Base-by-base conservation (phyloP, 345 rosid species). In the Mangifera indica region DNA sequence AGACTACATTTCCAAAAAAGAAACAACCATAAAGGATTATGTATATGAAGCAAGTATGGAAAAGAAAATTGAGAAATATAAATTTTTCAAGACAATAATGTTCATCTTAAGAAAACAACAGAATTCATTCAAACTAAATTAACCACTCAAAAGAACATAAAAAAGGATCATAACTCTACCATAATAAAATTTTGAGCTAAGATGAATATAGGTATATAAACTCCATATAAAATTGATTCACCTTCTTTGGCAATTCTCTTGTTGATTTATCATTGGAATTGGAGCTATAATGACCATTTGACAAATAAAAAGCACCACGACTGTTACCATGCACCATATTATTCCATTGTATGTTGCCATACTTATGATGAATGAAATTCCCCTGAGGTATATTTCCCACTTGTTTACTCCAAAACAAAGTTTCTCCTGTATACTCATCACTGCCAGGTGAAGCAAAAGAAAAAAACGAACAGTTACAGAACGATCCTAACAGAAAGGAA, bases 241-340 rank as follows among this genome's bases (percentile, higher is more conserved):
- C 85, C 86, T 85, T 69, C 67, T 69, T 68, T 8, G 17, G 22
- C 24, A 54, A 32, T 64, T 37, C 76, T 44, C 60, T 54, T 29
- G 61, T 65, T 44, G 66, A 52, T 52, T 69, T 71, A 64, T 74
- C 72, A 76, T 45, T 26, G 61, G 76, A 63, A n/a, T 46, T 14
- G 66, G 79, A 66, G 73, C 74, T 59, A 57, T 63, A 75, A 66
- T 45, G 67, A 74, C 69, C 63, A 17, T 24, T 71, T 63, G 81
- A 64, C 63, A 49, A 71, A 44, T 10, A 45, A 29, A 26, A 62
- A 61, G 71, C 57, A 70, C 22, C 56, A 49, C 6, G 45, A 67
- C 8, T 17, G 20, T 24, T 62, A 70, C 52, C 32, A 54, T 40
- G 29, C 42, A 68, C 37, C 61, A n/a, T 49, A 51, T 20, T 25